Base-by-base conservation (phyloP, 306 rosid genomes). In the Carpinus viminea region DNA sequence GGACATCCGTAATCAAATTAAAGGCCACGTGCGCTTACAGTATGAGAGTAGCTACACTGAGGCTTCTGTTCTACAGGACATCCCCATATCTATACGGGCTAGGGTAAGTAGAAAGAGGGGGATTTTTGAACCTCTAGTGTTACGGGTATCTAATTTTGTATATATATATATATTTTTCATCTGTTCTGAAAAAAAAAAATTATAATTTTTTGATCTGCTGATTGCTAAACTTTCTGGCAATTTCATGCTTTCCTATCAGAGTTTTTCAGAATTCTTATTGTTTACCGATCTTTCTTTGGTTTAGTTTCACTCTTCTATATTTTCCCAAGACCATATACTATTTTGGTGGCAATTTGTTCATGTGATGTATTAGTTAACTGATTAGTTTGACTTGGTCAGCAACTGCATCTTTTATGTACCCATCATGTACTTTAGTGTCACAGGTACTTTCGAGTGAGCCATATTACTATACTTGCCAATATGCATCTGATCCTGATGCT, bases 11-110 rank as follows among this genome's bases (percentile, higher is more conserved):
- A 86, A 92, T 72, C 99, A 95, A 87, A 91, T 95, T 76, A 93
- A 93, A 83, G 95, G 97, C 60, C 99, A 95, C 62, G 50, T 95
- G 77, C 96, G 97, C 81, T 88, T 95, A 81, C 98, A 91, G 80
- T 89, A 85, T 73, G 99, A 95, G 82, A 95, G 99, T 85, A 90
- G 93, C 85, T 93, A 93, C 90, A 91, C 97, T 50, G 94, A 93
- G 48, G 91, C 94, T 72, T 38, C 97, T 83, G 93, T 87, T 77
- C 85, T 93, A 75, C 93, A 88, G 79, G 98, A 90, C 62, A 87
- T 95, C 76, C 99, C 99, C 72, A 85, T 92, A 55, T 91, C 98
- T 45, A 89, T 95, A 76, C 96, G 98, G 10, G 80, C 99, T 0
- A 91, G 93, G 98, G 99, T 93, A 91, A 15, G 45, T 59, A 70